Conservation (phyloP, 441 rosid species). For the Heliophila coronopifolia region DNA sequence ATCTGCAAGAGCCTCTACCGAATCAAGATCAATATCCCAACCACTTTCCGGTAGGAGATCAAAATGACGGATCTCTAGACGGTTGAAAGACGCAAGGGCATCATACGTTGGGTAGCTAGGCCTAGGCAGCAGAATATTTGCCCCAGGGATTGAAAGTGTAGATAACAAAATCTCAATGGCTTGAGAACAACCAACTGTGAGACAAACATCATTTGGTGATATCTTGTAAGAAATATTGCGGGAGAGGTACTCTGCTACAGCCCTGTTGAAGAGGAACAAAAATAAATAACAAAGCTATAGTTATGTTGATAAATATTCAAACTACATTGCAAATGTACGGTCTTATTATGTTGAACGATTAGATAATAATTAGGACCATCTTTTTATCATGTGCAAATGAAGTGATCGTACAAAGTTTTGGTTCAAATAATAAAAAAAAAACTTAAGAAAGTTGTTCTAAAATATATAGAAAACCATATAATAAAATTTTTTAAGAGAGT, state of each 20-base stretch:
- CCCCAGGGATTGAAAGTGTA: conserved; percentile 38
- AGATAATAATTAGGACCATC: too few species aligned
- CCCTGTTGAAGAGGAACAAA: conserved; percentile 39
- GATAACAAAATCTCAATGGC: conserved; percentile 37
- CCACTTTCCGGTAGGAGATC: conserved; percentile 40
- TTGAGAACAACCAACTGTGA: conserved; percentile 43
- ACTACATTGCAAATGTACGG: too few species aligned
- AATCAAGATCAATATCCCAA: conserved; percentile 40
- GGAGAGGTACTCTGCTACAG: conserved; percentile 51
- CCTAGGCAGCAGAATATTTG: conserved; percentile 39
- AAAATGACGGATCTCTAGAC: conserved; percentile 31
- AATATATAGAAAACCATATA: too few species aligned
- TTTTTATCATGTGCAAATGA: too few species aligned
- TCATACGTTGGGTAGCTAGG: conserved; percentile 45
- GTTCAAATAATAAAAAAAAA: too few species aligned
- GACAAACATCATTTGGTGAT: conserved; percentile 39
- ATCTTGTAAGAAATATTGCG: conserved; percentile 43
- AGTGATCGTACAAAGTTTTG: too few species aligned
- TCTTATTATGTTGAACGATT: too few species aligned
- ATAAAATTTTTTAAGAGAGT: too few species aligned
- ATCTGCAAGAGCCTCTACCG: conserved; percentile 33
- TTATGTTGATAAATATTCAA: neutral
- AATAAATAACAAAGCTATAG: neutral
- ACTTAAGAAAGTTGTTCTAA: too few species aligned
- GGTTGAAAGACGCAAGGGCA: conserved; percentile 23